Conservation (phyloP, 2,329 filamentous ascomycete genomes). For the Cladosporium austrohemisphaericum region DNA sequence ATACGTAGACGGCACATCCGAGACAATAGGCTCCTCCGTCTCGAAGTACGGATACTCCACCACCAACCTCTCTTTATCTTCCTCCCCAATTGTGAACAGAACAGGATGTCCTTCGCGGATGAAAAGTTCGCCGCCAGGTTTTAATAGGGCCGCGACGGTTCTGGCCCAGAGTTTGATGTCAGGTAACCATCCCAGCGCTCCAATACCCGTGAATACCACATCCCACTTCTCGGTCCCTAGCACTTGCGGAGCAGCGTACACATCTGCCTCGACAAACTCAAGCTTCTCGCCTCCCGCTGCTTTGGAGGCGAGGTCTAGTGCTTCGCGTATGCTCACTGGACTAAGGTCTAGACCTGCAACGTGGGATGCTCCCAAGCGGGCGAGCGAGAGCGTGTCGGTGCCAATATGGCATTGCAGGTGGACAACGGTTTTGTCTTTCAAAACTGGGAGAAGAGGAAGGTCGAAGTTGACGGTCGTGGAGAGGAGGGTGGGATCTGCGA, state of each 20-base stretch:
- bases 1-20: constrained; percentile 16
- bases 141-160: constrained; percentile 16
- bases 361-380: constrained; percentile 19
- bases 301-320: constrained; percentile 15
- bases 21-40: constrained; percentile 14
- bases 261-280: constrained; percentile 18
- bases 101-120: constrained; percentile 23
- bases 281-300: constrained; percentile 18
- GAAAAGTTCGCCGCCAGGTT: constrained; percentile 20
- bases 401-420: constrained; percentile 26
- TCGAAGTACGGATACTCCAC: constrained; percentile 23
- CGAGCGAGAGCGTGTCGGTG: constrained; percentile 24
- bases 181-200: constrained; percentile 23
- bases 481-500: constrained; percentile 15
- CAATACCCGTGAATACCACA: constrained; percentile 24
- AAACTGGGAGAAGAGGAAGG: constrained; percentile 17
- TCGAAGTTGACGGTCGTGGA: constrained; percentile 22
- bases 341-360: constrained; percentile 24
- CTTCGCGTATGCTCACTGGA: constrained; percentile 17
- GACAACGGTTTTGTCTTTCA: constrained; percentile 13
- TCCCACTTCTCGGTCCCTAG: constrained; percentile 16
- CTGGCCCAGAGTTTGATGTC: constrained; percentile 20
- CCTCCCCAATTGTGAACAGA: constrained; percentile 19
- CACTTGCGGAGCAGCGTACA: constrained; percentile 16
- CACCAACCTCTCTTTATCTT: neutral